A percentile compares a stretch with the other conserved stretches of the same genome.
phyloP scores from a whole-genome alignment of 805 yeast genomes.

The Kregervanrija fluxuum region DNA sequence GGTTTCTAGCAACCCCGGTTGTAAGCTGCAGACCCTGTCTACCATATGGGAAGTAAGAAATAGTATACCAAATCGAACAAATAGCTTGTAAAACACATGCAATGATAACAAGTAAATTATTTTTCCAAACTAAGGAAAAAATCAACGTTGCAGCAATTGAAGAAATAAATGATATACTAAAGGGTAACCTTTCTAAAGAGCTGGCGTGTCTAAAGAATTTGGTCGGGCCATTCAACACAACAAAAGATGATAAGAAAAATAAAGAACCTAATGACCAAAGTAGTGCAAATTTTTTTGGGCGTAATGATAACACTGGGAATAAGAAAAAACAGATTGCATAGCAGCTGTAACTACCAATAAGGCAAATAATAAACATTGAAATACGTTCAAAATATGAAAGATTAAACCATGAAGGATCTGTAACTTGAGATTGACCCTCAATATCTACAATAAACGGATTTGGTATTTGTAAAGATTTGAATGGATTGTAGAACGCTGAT shows the following conservation, averaged over 20 bases:
- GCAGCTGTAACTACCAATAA: conserved; percentile 64
- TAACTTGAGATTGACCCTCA: too few relatives aligned
- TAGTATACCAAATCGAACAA: conserved; percentile 74
- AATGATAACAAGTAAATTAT: conserved; percentile 61
- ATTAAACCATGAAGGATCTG: conserved; percentile 30
- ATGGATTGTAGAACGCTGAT: too few relatives aligned
- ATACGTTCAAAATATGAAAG: conserved; percentile 70
- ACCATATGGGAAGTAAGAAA: conserved; percentile 91
- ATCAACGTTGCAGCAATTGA: conserved; percentile 67
- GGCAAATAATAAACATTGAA: conserved; percentile 65
- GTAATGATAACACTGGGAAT: conserved; percentile 74
- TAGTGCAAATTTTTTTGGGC: conserved; percentile 80
- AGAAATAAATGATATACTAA: conserved; percentile 65
- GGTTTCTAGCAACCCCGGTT: conserved; percentile 37
- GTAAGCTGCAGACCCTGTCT: conserved; percentile 59
- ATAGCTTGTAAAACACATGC: conserved; percentile 65
- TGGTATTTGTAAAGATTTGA: too few relatives aligned
- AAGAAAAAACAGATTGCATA: conserved; percentile 68
- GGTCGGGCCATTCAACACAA: conserved; percentile 80
- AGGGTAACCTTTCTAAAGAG: conserved; percentile 64
- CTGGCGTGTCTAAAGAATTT: conserved; percentile 61
- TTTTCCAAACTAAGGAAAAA: conserved; percentile 55
- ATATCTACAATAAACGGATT: too few relatives aligned
- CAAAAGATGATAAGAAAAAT: conserved; percentile 75
- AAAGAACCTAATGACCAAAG: conserved; percentile 84